Evolutionary conservation across 2,329 filamentous ascomycete genomes (phyloP).

Genomic region (Chalara sp.): DNA sequence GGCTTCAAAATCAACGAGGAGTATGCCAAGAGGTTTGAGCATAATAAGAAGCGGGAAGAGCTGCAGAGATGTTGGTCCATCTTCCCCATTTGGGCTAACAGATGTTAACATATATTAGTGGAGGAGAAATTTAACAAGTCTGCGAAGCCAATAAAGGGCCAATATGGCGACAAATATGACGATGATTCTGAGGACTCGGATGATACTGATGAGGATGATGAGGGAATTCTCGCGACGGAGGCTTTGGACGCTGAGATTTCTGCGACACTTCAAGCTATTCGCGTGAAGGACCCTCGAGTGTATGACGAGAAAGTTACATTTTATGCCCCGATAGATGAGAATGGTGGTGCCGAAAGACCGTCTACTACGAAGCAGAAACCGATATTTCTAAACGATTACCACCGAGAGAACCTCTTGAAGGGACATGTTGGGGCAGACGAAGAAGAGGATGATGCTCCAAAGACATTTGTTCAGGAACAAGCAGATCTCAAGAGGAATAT

Average conservation of each 20-base stretch:
- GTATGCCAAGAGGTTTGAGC: constrained; percentile 82
- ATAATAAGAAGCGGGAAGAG: constrained; percentile 97
- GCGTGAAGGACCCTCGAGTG: constrained; percentile 82
- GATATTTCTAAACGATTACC: constrained; percentile 82
- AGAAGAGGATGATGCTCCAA: constrained; percentile 46
- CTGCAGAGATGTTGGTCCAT: constrained; percentile 53
- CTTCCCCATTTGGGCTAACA: constrained; percentile 3
- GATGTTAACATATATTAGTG: constrained; percentile 43
- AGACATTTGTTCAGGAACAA: constrained; percentile 84
- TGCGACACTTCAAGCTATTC: constrained; percentile 80
- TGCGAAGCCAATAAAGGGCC: constrained; percentile 32
- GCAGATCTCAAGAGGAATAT: constrained; percentile 73
- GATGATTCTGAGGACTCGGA: constrained; percentile 60
- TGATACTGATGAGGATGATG: constrained; percentile 83
- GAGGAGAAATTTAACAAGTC: constrained; percentile 72
- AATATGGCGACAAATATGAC: constrained; percentile 37
- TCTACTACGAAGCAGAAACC: constrained; percentile 69
- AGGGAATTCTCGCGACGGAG: constrained; percentile 78
- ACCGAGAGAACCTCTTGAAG: constrained; percentile 79
- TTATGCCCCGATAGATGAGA: constrained; percentile 60
- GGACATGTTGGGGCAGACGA: constrained; percentile 58
- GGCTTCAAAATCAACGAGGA: constrained; percentile 82
- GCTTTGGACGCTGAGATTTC: constrained; percentile 81
- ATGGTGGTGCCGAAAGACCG: constrained; percentile 25
- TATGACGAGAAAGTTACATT: constrained; percentile 79